Percentiles rank a stretch among this genome's conserved stretches.
phyloP scores from a whole-genome alignment of 352 stramenopile genomes.

The Phytophthora tubulina region DNA sequence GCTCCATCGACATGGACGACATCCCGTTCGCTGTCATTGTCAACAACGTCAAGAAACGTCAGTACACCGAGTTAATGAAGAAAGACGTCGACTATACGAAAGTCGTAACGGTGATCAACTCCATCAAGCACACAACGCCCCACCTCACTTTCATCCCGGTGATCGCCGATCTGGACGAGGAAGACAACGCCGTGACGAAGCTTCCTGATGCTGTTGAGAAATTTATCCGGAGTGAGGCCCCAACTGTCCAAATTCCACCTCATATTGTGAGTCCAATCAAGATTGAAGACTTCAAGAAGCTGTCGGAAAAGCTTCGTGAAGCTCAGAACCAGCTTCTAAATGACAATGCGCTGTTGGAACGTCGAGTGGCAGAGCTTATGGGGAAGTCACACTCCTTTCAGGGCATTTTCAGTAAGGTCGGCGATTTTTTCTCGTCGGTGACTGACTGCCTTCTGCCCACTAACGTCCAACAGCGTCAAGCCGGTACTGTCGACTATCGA shows the following conservation, averaged over 20 bases:
- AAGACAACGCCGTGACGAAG: background rate
- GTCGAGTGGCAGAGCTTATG: background rate
- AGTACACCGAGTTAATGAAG: constrained; percentile 22
- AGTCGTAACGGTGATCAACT: constrained; percentile 23
- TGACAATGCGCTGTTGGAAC: background rate
- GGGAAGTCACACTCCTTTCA: background rate
- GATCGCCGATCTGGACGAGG: constrained; percentile 26
- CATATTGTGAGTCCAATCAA: background rate
- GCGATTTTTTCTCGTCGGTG: too few species aligned
- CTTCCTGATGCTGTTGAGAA: constrained; percentile 3
- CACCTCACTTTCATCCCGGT: constrained; percentile 27
- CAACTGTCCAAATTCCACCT: background rate
- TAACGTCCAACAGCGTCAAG: too few species aligned
- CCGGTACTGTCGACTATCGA: too few species aligned
- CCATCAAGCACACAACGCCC: constrained; percentile 4
- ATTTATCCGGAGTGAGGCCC: background rate
- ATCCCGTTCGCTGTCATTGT: constrained; percentile 28
- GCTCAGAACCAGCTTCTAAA: background rate
- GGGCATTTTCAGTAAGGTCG: too few species aligned
- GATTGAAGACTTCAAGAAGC: constrained; percentile 17
- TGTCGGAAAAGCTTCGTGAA: constrained; percentile 6
- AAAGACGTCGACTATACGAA: constrained; percentile 13
- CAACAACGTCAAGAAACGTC: constrained; percentile 30
- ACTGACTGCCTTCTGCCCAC: too few species aligned
- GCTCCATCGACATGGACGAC: constrained; percentile 21